Evolutionary conservation across 1,284 basidiomycete genomes (phyloP).

Genomic region (Garcileccinum viscosum): DNA sequence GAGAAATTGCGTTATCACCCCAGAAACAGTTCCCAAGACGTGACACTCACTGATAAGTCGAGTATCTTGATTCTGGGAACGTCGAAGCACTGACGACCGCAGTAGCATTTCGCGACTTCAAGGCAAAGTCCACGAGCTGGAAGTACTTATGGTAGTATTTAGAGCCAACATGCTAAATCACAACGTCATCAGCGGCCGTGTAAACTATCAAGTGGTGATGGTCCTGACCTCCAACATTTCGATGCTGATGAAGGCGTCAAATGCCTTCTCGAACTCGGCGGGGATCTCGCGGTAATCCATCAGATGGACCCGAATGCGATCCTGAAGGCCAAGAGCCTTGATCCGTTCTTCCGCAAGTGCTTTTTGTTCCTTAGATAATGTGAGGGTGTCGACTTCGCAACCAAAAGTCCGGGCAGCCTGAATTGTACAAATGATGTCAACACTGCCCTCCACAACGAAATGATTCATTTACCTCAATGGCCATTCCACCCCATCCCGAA

Average conservation of each 20-base stretch:
- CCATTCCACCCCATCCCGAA: constrained; percentile 91
- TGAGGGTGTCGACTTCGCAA: constrained; percentile 88
- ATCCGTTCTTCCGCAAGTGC: constrained; percentile 84
- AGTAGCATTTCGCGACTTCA: constrained; percentile 74
- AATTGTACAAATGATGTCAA: constrained; percentile 14
- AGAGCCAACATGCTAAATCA: constrained; percentile 67
- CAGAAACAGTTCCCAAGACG: constrained; percentile 2
- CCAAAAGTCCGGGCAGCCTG: constrained; percentile 73
- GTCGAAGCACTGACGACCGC: constrained; percentile 83
- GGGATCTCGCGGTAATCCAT: constrained; percentile 88
- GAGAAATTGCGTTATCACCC: constrained; percentile 12
- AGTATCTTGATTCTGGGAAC: constrained; percentile 81
- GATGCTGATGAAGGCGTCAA: constrained; percentile 88
- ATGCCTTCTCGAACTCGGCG: constrained; percentile 74
- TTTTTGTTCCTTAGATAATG: constrained; percentile 87
- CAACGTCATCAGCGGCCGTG: constrained; percentile 13
- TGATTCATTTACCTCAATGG: constrained; percentile 72
- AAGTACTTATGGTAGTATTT: constrained; percentile 81
- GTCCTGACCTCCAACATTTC: constrained; percentile 87
- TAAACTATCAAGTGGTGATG: neutral
- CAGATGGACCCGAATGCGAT: constrained; percentile 80
- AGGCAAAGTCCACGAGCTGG: constrained; percentile 78
- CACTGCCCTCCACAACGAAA: neutral
- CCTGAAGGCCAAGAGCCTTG: constrained; percentile 71
- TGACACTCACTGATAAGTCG: constrained; percentile 65